phyloP scores from a whole-genome alignment of 495 filamentous ascomycete species.

The Aspergillus olivimuriae region DNA sequence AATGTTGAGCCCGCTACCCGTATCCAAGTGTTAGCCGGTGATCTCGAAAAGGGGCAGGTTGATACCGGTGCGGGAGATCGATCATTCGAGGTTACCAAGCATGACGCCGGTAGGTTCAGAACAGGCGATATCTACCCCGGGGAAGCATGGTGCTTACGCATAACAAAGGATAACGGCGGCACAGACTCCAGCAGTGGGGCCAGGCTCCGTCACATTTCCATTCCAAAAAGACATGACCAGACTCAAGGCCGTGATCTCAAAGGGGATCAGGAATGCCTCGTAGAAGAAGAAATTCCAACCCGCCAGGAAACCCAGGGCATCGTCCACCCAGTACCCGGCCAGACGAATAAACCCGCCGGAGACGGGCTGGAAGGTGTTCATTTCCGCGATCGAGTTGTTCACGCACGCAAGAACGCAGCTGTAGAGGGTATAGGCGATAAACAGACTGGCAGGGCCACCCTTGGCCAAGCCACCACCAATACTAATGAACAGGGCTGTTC shows the following conservation, averaged over 20 bases:
- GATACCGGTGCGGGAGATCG: too few species aligned
- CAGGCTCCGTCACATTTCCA: slow-evolving; percentile 37
- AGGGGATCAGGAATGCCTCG: slow-evolving; percentile 61
- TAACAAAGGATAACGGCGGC: slow-evolving; percentile 47
- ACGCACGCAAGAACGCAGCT: slow-evolving; percentile 25
- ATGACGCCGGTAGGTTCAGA: too few species aligned
- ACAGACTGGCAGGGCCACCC: slow-evolving; percentile 51
- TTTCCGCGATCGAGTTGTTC: slow-evolving; percentile 36
- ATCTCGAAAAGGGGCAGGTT: not conserved
- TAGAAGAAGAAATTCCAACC: slow-evolving; percentile 59
- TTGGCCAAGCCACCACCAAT: slow-evolving; percentile 21
- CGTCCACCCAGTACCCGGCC: slow-evolving; percentile 43
- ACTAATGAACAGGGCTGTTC: slow-evolving; percentile 24
- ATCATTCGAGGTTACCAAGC: too few species aligned
- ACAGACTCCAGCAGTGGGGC: slow-evolving; percentile 50
- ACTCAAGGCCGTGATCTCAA: slow-evolving; percentile 65
- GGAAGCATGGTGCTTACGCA: slow-evolving; percentile 8
- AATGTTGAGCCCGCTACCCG: slow-evolving; percentile 16
- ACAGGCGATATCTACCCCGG: not conserved
- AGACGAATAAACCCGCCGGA: slow-evolving; percentile 47
- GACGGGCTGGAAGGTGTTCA: slow-evolving; percentile 47
- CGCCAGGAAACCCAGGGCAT: slow-evolving; percentile 45
- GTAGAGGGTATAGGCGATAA: slow-evolving; percentile 33
- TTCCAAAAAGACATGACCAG: slow-evolving; percentile 66
- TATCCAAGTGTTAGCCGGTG: slow-evolving; percentile 2